phyloP scores from a whole-genome alignment of 352 stramenopile species.

The Pythium graminicola region DNA sequence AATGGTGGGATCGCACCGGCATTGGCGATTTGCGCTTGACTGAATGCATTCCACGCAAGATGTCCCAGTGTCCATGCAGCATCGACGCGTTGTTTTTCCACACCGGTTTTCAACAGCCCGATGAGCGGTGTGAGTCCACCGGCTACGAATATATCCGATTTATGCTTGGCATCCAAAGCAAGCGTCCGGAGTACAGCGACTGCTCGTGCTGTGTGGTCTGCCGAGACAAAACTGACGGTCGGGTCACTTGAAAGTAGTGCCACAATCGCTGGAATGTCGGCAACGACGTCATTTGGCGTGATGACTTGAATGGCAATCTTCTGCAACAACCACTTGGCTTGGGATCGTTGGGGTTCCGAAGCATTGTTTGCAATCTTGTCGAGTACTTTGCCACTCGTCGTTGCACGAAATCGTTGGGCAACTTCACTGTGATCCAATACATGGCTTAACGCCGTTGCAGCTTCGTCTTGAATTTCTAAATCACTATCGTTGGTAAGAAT shows the following conservation, averaged over 20 bases:
- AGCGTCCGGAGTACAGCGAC: conserved; percentile 10
- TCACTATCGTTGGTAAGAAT: conserved; percentile 6
- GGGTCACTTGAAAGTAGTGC: conserved; percentile 1
- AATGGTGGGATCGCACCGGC: conserved; percentile 15
- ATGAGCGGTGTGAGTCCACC: conserved; percentile 18
- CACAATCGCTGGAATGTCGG: conserved; percentile 17
- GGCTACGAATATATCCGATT: conserved; percentile 20
- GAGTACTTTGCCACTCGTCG: neutral
- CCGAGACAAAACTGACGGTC: neutral
- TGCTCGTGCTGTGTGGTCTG: neutral
- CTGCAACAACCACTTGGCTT: conserved; percentile 13
- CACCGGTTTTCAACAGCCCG: neutral
- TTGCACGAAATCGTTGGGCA: neutral
- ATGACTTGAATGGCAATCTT: conserved; percentile 17
- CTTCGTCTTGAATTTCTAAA: conserved; percentile 15
- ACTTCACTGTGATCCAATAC: conserved; percentile 8
- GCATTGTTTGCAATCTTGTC: conserved; percentile 1
- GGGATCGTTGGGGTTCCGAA: neutral
- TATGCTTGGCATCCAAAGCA: conserved; percentile 12
- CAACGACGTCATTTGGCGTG: neutral
- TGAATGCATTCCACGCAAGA: conserved; percentile 22
- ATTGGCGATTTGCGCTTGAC: conserved; percentile 17
- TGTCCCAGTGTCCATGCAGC: conserved; percentile 21
- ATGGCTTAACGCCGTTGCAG: conserved; percentile 13
- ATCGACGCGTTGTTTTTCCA: conserved; percentile 12